These are phyloP conservation scores for Helianthus annuus DNA, from an alignment of 129 eudicot species.

Conservation along the genomic window DNA sequence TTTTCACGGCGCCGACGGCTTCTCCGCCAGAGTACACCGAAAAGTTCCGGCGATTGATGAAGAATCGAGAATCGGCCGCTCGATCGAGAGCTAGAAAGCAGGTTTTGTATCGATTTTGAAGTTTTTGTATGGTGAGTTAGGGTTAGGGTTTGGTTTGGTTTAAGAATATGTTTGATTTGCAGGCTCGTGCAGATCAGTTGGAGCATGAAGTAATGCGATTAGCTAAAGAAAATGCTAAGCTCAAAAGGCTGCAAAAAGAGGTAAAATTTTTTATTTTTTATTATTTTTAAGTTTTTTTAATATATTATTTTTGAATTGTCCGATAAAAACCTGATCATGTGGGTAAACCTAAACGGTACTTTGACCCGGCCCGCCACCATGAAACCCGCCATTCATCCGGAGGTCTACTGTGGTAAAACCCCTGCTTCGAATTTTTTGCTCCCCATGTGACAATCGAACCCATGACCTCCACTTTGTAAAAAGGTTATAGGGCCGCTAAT, in stretches of 20 bases:
- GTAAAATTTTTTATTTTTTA: background rate
- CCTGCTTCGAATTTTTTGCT: no score
- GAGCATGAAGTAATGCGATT: slow-evolving; percentile 39
- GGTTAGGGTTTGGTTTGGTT: background rate
- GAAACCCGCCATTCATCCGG: no score
- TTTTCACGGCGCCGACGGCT: background rate
- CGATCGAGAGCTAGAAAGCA: slow-evolving; percentile 60
- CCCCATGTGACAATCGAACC: no score
- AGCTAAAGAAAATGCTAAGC: slow-evolving; percentile 50
- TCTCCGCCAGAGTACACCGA: slow-evolving; percentile 33
- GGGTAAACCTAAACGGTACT: no score
- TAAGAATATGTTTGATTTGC: background rate
- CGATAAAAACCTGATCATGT: no score
- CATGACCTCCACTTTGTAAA: no score
- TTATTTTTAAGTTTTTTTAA: no score
- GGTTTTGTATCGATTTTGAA: slow-evolving; percentile 21
- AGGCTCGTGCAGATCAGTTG: slow-evolving; percentile 51
- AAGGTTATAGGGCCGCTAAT: no score
- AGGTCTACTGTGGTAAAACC: no score
- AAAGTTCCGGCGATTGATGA: slow-evolving; percentile 47
- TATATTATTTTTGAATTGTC: no score
- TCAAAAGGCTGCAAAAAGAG: slow-evolving; percentile 39
- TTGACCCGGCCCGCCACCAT: no score
- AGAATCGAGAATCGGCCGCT: slow-evolving; percentile 63
- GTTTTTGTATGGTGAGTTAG: background rate